phyloP scores from a whole-genome alignment of 345 rosid species.

The Arabidopsis arenosa region DNA sequence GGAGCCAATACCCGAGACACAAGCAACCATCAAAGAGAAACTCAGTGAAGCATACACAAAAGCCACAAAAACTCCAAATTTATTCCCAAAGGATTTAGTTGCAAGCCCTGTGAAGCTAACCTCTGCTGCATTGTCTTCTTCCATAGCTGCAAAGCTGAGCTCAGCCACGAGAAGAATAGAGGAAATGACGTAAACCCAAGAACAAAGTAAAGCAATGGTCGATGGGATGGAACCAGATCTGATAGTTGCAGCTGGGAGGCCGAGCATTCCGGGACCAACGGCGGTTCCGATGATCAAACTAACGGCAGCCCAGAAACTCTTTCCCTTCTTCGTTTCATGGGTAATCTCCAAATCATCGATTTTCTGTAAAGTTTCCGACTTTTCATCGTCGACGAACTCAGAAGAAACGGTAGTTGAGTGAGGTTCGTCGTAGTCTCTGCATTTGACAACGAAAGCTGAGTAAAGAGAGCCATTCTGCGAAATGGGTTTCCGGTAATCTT shows the following conservation, averaged over 20 bases:
- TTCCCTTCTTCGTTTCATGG: conserved; percentile 41
- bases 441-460: conserved; percentile 35
- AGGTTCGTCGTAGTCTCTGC: conserved; percentile 33
- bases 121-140: conserved; percentile 76
- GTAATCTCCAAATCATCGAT: conserved; percentile 26
- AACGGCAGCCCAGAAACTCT: conserved; percentile 93
- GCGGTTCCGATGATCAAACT: conserved; percentile 90
- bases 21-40: conserved; percentile 82
- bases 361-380: conserved; percentile 29
- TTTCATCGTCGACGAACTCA: conserved; percentile 26
- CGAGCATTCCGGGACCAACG: conserved; percentile 93
- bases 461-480: conserved; percentile 8
- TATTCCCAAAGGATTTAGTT: conserved; percentile 71
- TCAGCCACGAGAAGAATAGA: conserved; percentile 89
- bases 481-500: conserved; percentile 7
- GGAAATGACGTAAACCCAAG: conserved; percentile 86
- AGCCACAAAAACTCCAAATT: conserved; percentile 76
- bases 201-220: conserved; percentile 61
- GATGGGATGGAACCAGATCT: conserved; percentile 82
- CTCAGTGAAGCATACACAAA: conserved; percentile 80
- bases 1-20: conserved; percentile 91
- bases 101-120: conserved; percentile 91
- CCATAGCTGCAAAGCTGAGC: conserved; percentile 86
- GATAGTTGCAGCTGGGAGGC: conserved; percentile 83
- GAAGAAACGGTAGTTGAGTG: conserved; percentile 30